Evolutionary conservation across 2,329 filamentous ascomycete genomes (phyloP).

Genomic region (Talaromyces funiculosus): DNA sequence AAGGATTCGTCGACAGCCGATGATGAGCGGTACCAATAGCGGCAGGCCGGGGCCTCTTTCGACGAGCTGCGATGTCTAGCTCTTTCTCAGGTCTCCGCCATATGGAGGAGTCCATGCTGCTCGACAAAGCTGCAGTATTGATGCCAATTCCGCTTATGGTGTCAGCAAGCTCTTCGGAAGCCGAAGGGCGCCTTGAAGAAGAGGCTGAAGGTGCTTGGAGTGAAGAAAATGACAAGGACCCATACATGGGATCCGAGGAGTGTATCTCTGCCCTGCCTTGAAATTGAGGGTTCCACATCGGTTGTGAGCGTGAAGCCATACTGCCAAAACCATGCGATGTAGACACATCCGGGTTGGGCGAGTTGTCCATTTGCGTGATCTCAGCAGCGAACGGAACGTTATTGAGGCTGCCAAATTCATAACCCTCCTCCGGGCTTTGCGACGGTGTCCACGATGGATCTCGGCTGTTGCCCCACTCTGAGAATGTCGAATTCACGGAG

Average conservation of each 20-base stretch:
- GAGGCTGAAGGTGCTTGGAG: constrained; percentile 28
- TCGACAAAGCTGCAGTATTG: constrained; percentile 23
- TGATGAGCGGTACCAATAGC: constrained; percentile 41
- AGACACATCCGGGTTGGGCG: constrained; percentile 14
- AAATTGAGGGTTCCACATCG: constrained; percentile 22
- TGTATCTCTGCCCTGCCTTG: constrained; percentile 19
- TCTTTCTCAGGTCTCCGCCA: constrained; percentile 37
- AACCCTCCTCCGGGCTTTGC: constrained; percentile 22
- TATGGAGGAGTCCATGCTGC: constrained; percentile 21
- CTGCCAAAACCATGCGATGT: constrained; percentile 13
- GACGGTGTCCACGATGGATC: constrained; percentile 27
- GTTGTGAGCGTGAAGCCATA: constrained; percentile 16
- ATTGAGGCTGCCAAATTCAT: constrained; percentile 21
- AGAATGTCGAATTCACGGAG: constrained; percentile 20
- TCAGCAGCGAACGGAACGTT: constrained; percentile 19
- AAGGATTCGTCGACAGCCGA: constrained; percentile 33
- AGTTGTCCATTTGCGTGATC: constrained; percentile 17
- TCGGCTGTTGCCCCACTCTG: constrained; percentile 26
- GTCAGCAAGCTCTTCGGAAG: constrained; percentile 31
- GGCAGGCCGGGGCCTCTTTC: constrained; percentile 43
- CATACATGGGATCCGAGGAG: constrained; percentile 26
- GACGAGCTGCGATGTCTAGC: constrained; percentile 42
- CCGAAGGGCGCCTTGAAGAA: constrained; percentile 25
- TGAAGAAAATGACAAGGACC: constrained; percentile 27
- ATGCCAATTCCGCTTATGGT: constrained; percentile 34